These are phyloP conservation scores for Cordyceps pruinosa DNA, from an alignment of 2,329 filamentous ascomycete species.

Conservation along the genomic window DNA sequence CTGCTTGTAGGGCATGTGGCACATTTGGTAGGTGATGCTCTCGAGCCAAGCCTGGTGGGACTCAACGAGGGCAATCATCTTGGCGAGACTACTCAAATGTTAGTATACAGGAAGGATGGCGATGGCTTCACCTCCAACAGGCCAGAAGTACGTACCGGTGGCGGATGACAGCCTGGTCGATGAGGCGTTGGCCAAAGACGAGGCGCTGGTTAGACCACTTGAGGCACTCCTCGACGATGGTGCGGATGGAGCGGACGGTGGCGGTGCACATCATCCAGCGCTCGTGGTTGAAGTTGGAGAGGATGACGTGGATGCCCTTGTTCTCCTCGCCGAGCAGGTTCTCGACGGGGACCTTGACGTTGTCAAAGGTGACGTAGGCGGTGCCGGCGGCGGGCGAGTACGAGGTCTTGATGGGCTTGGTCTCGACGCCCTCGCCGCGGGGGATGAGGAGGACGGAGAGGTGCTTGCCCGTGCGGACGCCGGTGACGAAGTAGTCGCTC, in stretches of 20 bases:
- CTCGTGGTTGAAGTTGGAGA: constrained; percentile 87
- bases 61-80: constrained; percentile 78
- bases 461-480: constrained; percentile 71
- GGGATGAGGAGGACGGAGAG: constrained; percentile 72
- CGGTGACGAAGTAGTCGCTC: constrained; percentile 76
- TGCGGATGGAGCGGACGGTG: constrained; percentile 57
- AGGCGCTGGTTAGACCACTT: constrained; percentile 86
- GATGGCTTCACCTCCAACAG: neutral
- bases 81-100: constrained; percentile 52
- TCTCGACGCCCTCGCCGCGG: constrained; percentile 67
- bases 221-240: constrained; percentile 73
- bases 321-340: constrained; percentile 76
- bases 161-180: constrained; percentile 75
- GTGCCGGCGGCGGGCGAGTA: constrained; percentile 77
- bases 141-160: constrained; percentile 53
- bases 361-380: constrained; percentile 73
- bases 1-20: constrained; percentile 70
- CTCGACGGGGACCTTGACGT: constrained; percentile 75
- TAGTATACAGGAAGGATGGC: neutral
- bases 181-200: constrained; percentile 75
- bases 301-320: constrained; percentile 77
- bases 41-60: constrained; percentile 83
- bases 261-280: constrained; percentile 68
- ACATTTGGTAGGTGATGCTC: constrained; percentile 81
- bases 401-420: constrained; percentile 69